These are phyloP conservation scores for Cladosporium sp. DNA, from an alignment of 2,329 filamentous ascomycete genomes.

Conservation along the genomic window DNA sequence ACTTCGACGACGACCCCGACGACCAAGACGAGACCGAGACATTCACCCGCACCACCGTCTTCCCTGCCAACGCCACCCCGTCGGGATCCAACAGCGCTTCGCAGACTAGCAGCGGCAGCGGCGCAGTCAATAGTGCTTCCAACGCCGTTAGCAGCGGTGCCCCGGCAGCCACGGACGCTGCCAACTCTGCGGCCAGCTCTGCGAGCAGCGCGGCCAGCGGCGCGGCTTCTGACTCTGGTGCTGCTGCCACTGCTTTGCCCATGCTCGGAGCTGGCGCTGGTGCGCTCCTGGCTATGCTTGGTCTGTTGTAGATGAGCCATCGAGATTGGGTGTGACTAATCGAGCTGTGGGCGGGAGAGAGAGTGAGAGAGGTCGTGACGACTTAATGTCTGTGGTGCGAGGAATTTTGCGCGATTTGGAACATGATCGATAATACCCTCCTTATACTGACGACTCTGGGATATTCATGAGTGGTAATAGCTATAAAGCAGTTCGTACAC, in stretches of 20 bases:
- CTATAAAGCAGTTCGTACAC: background rate
- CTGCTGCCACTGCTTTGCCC: slow-evolving; percentile 11
- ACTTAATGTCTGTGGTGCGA: background rate
- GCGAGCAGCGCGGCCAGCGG: background rate
- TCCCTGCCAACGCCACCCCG: background rate
- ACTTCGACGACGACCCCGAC: slow-evolving; percentile 16
- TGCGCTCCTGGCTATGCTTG: background rate
- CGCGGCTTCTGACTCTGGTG: slow-evolving; percentile 1
- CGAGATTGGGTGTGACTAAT: background rate
- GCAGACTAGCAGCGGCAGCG: background rate
- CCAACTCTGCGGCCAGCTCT: background rate
- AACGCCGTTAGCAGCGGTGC: background rate
- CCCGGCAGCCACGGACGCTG: background rate
- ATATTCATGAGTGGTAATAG: background rate
- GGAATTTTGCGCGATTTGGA: background rate
- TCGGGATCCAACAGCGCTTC: slow-evolving; percentile 4
- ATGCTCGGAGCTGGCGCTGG: slow-evolving; percentile 16
- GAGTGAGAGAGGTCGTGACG: background rate
- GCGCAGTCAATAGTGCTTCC: background rate
- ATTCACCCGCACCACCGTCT: slow-evolving; percentile 10
- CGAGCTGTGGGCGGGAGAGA: background rate
- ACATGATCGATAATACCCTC: slow-evolving; percentile 5
- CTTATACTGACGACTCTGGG: background rate
- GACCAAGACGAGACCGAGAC: slow-evolving; percentile 9
- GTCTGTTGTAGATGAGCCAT: background rate